A percentile compares a stretch with the other conserved stretches of the same genome.
Evolutionary conservation across 352 stramenopile genomes (phyloP).

Genomic region (Globisporangium abappressorium): DNA sequence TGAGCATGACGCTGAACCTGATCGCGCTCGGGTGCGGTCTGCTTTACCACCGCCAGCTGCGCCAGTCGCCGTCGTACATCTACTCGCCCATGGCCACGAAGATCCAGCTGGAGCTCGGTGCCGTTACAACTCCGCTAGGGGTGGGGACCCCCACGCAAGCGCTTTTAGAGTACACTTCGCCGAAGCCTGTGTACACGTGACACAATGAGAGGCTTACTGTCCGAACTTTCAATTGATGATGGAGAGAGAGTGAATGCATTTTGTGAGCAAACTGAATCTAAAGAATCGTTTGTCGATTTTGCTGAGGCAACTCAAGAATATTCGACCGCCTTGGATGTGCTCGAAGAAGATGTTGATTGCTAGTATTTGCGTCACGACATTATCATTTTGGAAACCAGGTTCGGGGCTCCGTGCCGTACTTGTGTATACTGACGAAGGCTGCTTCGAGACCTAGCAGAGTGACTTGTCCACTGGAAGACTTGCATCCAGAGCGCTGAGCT

Average conservation of each 20-base stretch:
- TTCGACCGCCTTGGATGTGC: no score
- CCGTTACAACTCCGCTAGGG: slow-evolving; percentile 13
- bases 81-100: slow-evolving; percentile 24
- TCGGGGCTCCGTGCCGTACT: no score
- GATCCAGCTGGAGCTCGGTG: slow-evolving; percentile 25
- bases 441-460: no score
- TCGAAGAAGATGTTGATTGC: no score
- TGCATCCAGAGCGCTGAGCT: no score
- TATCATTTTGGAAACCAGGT: no score
- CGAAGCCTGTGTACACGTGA: slow-evolving; percentile 13
- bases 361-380: no score
- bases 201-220: neutral
- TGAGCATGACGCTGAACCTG: slow-evolving; percentile 54
- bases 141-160: slow-evolving; percentile 9
- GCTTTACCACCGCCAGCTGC: slow-evolving; percentile 56
- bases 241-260: neutral
- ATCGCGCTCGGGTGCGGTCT: slow-evolving; percentile 47
- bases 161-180: slow-evolving; percentile 11
- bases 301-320: neutral
- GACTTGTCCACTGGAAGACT: no score
- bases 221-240: neutral
- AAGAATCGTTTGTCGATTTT: neutral
- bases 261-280: neutral
- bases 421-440: no score
- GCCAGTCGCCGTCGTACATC: slow-evolving; percentile 32